phyloP scores from a whole-genome alignment of 768 basidiomycete species.

The Mycena vitilis region DNA sequence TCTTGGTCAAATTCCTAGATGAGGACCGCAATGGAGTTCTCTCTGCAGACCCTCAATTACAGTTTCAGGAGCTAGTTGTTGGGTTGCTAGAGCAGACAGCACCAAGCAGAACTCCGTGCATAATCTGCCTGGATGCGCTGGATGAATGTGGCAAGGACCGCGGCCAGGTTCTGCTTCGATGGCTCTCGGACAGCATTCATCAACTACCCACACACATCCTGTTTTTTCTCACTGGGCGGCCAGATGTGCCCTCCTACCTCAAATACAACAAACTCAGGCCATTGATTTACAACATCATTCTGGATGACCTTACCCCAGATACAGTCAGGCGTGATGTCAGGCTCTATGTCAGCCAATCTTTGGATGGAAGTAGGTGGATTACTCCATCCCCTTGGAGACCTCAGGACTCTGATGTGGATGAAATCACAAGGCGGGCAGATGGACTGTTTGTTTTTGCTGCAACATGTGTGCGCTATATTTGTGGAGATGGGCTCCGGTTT shows the following conservation, averaged over 20 bases:
- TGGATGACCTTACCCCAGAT: background rate
- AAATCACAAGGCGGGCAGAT: background rate
- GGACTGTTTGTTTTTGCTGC: constrained; percentile 12
- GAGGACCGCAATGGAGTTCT: background rate
- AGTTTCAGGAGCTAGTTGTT: constrained; percentile 20
- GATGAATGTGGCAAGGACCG: constrained; percentile 24
- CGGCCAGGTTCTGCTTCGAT: constrained; percentile 10
- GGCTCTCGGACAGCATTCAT: constrained; percentile 10
- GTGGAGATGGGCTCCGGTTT: background rate
- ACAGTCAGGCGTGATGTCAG: background rate
- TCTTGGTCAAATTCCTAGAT: background rate
- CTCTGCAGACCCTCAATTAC: background rate
- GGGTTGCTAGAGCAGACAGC: background rate
- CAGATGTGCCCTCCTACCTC: constrained; percentile 25
- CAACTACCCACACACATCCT: constrained; percentile 3
- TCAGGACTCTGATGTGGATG: background rate
- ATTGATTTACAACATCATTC: background rate
- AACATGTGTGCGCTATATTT: constrained; percentile 7
- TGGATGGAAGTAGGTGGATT: constrained; percentile 12
- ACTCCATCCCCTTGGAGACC: background rate
- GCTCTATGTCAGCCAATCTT: background rate
- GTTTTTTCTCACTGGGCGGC: constrained; percentile 25
- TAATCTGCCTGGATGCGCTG: constrained; percentile 7
- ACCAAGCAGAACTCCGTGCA: background rate
- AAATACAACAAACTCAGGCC: background rate